Evolutionary conservation across 176 grass and related monocot species (phyloP), one percentile per base, ranked within the genome.

Genomic region (Paspalum vaginatum): DNA sequence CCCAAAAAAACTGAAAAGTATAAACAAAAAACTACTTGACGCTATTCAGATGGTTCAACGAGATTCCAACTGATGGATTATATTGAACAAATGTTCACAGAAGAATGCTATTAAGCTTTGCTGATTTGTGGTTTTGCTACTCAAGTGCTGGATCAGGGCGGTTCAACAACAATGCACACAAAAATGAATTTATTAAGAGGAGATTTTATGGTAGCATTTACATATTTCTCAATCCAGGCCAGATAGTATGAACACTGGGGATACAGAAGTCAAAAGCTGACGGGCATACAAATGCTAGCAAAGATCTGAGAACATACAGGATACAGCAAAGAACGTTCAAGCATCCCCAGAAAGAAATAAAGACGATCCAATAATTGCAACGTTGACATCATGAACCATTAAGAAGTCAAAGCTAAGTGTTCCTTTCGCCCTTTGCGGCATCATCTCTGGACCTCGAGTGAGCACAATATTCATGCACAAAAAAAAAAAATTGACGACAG

Each of bases 301-400:
- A 26, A 47, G 17, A 68, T 61, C 53, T 52, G 37, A 21, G 7
- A 21, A 25, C 18, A 48, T 18, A 8, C 13, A 25, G 65, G n/a
- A n/a, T n/a, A n/a, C n/a, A n/a, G n/a, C 21, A 57, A 68, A 60
- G 8, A 27, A 61, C 5, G 5, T 72, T 4, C 38, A 54, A 22
- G 10, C 75, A 67, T 41, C 32, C 52, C 54, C 47, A 79, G 63
- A 42, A 79, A n/a, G 15, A 48, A 53, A n/a, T 11, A 58, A 21
- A 52, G 37, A 55, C 84, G 64, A 21, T 8, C n/a, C 74, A 78
- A 78, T 42, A 10, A 53, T 27, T 51, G n/a, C 27, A 41, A 62
- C 21, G 41, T 62, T 21, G 18, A 53, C 16, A 70, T 85, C 82
- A 50, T 84, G 20, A 78, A 4, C 41, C n/a, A 54, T 70, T 58